Conservation (phyloP, 257 asterid genomes). For the Rubia yunnanensis region DNA sequence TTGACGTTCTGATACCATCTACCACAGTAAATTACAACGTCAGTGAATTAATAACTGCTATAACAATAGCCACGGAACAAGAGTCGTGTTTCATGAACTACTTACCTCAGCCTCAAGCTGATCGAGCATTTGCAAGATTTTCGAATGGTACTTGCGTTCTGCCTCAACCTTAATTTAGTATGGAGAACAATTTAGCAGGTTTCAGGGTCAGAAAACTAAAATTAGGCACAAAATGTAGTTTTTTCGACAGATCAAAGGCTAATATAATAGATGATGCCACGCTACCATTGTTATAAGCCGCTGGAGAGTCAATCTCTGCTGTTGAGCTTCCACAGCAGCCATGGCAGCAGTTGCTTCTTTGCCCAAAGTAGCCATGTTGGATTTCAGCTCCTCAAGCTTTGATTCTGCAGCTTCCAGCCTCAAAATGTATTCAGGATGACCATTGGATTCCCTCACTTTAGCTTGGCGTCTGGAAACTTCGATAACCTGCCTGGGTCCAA, state of each 20-base stretch:
- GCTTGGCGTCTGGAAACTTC: conserved; percentile 88
- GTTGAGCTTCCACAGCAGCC: conserved; percentile 99
- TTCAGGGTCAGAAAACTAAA: background rate
- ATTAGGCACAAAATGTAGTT: background rate
- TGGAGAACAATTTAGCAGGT: conserved; percentile 10
- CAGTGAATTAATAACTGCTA: background rate
- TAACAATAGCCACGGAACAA: background rate
- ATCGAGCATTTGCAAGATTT: conserved; percentile 51
- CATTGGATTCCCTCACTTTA: conserved; percentile 80
- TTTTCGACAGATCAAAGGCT: background rate
- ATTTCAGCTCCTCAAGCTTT: conserved; percentile 73
- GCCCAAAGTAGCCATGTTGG: conserved; percentile 72
- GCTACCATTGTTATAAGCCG: conserved; percentile 76
- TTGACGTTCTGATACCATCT: conserved; percentile 65
- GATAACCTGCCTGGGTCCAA: conserved; percentile 86
- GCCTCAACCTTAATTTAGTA: conserved; percentile 50
- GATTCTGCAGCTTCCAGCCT: conserved; percentile 87
- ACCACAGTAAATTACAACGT: conserved; percentile 11
- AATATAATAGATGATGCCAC: conserved; percentile 17
- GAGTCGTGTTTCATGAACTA: background rate
- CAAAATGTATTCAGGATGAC: conserved; percentile 72
- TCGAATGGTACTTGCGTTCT: conserved; percentile 53
- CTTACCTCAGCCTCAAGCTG: conserved; percentile 67
- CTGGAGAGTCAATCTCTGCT: conserved; percentile 89
- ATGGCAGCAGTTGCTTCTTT: conserved; percentile 97